Evolutionary conservation across 495 filamentous ascomycete species (phyloP), one percentile per base, ranked within the genome.

Genomic region (Aspergillus steynii): DNA sequence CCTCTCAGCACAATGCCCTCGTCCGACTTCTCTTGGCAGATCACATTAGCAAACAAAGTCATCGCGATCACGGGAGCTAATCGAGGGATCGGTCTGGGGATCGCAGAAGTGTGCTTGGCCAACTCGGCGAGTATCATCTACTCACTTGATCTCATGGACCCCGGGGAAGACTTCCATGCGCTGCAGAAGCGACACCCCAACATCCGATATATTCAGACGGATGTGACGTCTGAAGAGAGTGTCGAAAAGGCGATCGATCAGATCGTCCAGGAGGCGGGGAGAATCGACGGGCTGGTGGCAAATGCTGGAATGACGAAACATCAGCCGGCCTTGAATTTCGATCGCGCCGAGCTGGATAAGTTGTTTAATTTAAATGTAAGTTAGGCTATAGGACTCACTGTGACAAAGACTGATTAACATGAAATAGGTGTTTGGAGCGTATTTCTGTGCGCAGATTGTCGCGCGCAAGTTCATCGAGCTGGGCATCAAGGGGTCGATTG

Each of bases 271-370:
- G 64, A 68, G 45, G 65, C 68, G 25, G 72, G 74, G 32, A 62
- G 69, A 1, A 71, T 77, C 25, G 72, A 76, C 47, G 74, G 74
- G 9, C 57, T 76, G 53, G 68, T 77, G 8, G 71, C 70, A 61
- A 77, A 76, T 55, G 74, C 77, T 6, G 77, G 77, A 14, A 76
- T 77, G 71, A 80, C 77, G 45, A 79, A 79, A 57, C 77, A 78
- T 51, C 76, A 78, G 53, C 76, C 75, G 4, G 76, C 77, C 3
- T 64, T 80, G 15, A 64, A 78, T 28, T 79, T 80, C 59, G 71
- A 68, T 2, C 68, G 72, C 8, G 62, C 65, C 7, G 64, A 80
- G 53, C 53, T 80, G 26, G 71, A 80, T 54, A 71, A 75, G 55
- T 56, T 79, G 28, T 80, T 77, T 58, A 69, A 72, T 15, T 68